Conservation (phyloP, 129 eudicot genomes). For the Ambrosia artemisiifolia region DNA sequence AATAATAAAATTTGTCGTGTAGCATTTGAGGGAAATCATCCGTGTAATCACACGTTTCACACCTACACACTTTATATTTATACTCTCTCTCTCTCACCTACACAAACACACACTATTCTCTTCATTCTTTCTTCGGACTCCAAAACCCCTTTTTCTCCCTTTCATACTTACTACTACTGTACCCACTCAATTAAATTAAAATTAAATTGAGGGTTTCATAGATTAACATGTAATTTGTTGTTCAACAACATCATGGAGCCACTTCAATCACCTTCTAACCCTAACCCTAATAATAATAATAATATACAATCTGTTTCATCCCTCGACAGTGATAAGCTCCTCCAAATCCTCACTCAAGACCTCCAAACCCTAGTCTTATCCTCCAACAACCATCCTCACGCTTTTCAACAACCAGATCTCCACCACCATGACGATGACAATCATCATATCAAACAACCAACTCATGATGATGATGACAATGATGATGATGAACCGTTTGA, state of each 20-base stretch:
- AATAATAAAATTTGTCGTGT: neutral
- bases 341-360: constrained; percentile 17
- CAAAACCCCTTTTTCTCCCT: constrained; percentile 20
- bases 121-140: constrained; percentile 18
- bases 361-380: constrained; percentile 28
- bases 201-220: constrained; percentile 1
- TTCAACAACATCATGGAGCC: constrained; percentile 24
- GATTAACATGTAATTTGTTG: constrained; percentile 27
- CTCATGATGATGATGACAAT: constrained; percentile 25
- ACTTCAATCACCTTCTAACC: neutral
- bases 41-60: constrained; percentile 34
- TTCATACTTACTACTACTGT: neutral
- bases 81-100: constrained; percentile 2
- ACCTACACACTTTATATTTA: neutral
- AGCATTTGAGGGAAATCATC: constrained; percentile 13
- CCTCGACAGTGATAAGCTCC: constrained; percentile 1
- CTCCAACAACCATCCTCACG: constrained; percentile 1
- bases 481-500: neutral
- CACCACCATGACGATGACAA: constrained; percentile 12
- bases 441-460: constrained; percentile 13
- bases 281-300: too few relatives aligned
- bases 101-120: neutral
- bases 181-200: too few relatives aligned
- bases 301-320: constrained; percentile 18
- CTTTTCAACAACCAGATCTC: constrained; percentile 14